Evolutionary conservation across 805 yeast species (phyloP).

Genomic region (Blastobotrys terrestris): DNA sequence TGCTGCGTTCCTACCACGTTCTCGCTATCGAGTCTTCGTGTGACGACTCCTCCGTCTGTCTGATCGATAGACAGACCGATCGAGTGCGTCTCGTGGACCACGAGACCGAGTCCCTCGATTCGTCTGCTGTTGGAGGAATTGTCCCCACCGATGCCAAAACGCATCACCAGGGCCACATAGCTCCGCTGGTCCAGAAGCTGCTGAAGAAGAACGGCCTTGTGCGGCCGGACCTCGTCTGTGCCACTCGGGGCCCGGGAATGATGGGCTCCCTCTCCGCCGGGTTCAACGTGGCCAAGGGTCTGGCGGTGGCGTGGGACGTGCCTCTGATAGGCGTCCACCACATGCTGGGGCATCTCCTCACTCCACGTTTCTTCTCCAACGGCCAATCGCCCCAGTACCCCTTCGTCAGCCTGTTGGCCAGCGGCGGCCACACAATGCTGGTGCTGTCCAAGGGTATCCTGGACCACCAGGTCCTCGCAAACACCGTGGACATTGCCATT

Average conservation of each 20-base stretch:
- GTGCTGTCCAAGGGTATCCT: conserved; percentile 56
- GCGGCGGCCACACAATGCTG: conserved; percentile 94
- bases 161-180: conserved; percentile 64
- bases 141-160: conserved; percentile 78
- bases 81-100: conserved; percentile 49
- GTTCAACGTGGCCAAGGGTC: conserved; percentile 76
- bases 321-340: conserved; percentile 92
- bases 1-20: conserved; percentile 34
- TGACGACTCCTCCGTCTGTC: conserved; percentile 88
- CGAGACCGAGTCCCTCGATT: conserved; percentile 58
- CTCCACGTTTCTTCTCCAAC: conserved; percentile 47
- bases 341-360: conserved; percentile 86
- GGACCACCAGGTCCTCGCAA: conserved; percentile 65
- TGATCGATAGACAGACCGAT: conserved; percentile 33
- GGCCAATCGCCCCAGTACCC: conserved; percentile 64
- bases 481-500: conserved; percentile 81
- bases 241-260: conserved; percentile 97
- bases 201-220: conserved; percentile 25
- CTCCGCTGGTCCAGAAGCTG: conserved; percentile 43
- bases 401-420: conserved; percentile 67
- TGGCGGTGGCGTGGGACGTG: conserved; percentile 65
- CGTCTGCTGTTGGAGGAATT: conserved; percentile 70
- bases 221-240: conserved; percentile 51
- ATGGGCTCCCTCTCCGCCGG: conserved; percentile 81
- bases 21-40: conserved; percentile 90